Base-by-base conservation (phyloP, 1,284 basidiomycete species). In the Rhodotorula sp. region DNA sequence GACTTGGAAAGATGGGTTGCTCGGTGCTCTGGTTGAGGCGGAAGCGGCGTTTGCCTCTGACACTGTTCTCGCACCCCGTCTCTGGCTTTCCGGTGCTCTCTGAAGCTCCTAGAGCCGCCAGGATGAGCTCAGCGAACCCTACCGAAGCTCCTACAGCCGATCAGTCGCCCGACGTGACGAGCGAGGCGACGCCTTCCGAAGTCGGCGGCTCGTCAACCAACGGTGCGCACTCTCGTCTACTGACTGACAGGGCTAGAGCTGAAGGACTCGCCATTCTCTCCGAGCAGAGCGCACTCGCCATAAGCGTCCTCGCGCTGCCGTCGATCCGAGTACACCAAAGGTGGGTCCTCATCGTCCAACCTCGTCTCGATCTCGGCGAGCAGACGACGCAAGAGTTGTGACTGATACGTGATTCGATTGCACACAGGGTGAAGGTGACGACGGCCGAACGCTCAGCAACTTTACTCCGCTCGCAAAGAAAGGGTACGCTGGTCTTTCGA, bases 391-490 rank as follows among this genome's bases (percentile, higher is more conserved):
- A 19, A 19, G n/a, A 34, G n/a, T 52, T 28, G 60, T 34, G n/a
- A 34, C 23, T 49, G 28, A 23, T 8, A 3, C 10, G 14, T 23
- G 18, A 28, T 21, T 18, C 7, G 56, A 15, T 18, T 5, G 31
- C 26, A 16, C 12, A 26, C 59, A 76, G 74, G 68, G 72, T 14
- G 74, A 76, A 15, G 71, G 60, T 4, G 70, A 67, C n/a, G 71
- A 71, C 43, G 7, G 56, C 26, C 69, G 65, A 26, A 61, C 58
- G 1, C 28, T 66, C 19, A 57, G 62, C 5, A 59, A 69, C 18
- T 23, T 63, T 43, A 76, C 74, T 1, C 74, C 74, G 7, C 50
- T 70, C n/a, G 74, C 74, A 19, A 76, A 76, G 69, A 71, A 76
- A 59, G 68, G 72, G 74, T 76, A 6, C 55, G 52, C 52, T 2